Evolutionary conservation across 2,329 filamentous ascomycete species (phyloP).

Genomic region (Alternaria conjuncta): DNA sequence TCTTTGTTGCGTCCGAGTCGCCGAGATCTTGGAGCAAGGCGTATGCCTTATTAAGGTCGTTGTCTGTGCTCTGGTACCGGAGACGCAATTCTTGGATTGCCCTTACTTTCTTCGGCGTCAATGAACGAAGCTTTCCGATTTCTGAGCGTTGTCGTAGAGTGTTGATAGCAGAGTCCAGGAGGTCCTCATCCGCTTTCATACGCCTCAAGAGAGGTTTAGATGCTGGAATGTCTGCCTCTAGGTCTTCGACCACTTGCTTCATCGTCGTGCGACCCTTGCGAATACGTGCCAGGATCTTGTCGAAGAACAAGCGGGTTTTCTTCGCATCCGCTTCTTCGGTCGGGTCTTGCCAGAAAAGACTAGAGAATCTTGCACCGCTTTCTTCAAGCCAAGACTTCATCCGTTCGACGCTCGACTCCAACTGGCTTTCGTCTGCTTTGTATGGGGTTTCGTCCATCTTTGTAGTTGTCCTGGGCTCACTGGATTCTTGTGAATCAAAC

Average conservation of each 20-base stretch:
- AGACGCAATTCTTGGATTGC: slow-evolving; percentile 17
- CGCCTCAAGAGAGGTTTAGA: slow-evolving; percentile 31
- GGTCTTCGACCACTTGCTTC: slow-evolving; percentile 31
- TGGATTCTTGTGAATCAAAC: background rate
- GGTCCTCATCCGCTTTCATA: slow-evolving; percentile 35
- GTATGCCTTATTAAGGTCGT: slow-evolving; percentile 25
- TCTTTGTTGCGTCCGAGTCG: slow-evolving; percentile 8
- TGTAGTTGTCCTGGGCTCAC: background rate
- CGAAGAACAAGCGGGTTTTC: slow-evolving; percentile 28
- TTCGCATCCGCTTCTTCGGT: slow-evolving; percentile 31
- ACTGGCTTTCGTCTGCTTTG: background rate
- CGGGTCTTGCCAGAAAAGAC: slow-evolving; percentile 43
- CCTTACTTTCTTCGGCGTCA: slow-evolving; percentile 16
- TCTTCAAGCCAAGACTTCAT: slow-evolving; percentile 40
- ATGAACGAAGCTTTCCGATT: slow-evolving; percentile 3
- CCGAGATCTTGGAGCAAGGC: slow-evolving; percentile 15
- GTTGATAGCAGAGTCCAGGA: slow-evolving; percentile 20
- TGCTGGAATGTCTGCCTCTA: slow-evolving; percentile 35
- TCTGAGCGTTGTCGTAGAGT: slow-evolving; percentile 13
- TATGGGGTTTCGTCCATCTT: background rate
- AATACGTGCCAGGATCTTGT: slow-evolving; percentile 24
- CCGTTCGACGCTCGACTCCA: slow-evolving; percentile 36
- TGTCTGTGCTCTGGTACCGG: slow-evolving; percentile 25
- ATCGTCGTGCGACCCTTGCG: slow-evolving; percentile 31
- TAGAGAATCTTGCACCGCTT: slow-evolving; percentile 30